Evolutionary conservation across 2,329 filamentous ascomycete species (phyloP).

Genomic region (Sclerotinia glacialis): DNA sequence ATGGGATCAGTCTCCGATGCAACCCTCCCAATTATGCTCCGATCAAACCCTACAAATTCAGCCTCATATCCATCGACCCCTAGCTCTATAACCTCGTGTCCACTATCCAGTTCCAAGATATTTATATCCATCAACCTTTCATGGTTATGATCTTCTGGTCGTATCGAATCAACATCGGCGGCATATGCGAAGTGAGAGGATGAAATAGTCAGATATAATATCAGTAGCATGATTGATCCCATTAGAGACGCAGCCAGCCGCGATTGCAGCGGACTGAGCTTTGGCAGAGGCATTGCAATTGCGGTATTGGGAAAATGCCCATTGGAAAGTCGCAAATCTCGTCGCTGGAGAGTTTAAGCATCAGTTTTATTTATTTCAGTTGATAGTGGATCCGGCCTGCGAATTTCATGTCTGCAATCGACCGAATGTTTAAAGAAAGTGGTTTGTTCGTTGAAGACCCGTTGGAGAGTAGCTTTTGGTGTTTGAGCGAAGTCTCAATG

Average conservation of each 20-base stretch:
- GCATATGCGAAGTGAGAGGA: slow-evolving; percentile 62
- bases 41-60: slow-evolving; percentile 59
- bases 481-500: slow-evolving; percentile 22
- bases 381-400: neutral
- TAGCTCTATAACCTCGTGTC: slow-evolving; percentile 38
- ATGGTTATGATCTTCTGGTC: slow-evolving; percentile 47
- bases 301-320: slow-evolving; percentile 17
- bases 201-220: slow-evolving; percentile 60
- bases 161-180: slow-evolving; percentile 50
- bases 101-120: slow-evolving; percentile 37
- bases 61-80: slow-evolving; percentile 52
- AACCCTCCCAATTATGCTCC: slow-evolving; percentile 61
- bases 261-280: slow-evolving; percentile 68
- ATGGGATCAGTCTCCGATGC: slow-evolving; percentile 47
- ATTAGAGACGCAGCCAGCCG: slow-evolving; percentile 66
- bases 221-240: slow-evolving; percentile 57
- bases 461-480: slow-evolving; percentile 10
- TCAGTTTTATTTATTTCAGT: slow-evolving; percentile 9
- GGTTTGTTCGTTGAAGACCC: neutral
- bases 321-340: slow-evolving; percentile 15
- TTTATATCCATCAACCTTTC: slow-evolving; percentile 43
- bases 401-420: slow-evolving; percentile 9
- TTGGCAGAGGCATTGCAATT: slow-evolving; percentile 38
- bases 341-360: neutral
- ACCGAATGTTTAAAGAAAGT: slow-evolving; percentile 1